A percentile compares a stretch with the other conserved stretches of the same genome.
These are phyloP conservation scores for Aspergillus persii DNA, from an alignment of 2,329 filamentous ascomycete species.

Conservation along the genomic window DNA sequence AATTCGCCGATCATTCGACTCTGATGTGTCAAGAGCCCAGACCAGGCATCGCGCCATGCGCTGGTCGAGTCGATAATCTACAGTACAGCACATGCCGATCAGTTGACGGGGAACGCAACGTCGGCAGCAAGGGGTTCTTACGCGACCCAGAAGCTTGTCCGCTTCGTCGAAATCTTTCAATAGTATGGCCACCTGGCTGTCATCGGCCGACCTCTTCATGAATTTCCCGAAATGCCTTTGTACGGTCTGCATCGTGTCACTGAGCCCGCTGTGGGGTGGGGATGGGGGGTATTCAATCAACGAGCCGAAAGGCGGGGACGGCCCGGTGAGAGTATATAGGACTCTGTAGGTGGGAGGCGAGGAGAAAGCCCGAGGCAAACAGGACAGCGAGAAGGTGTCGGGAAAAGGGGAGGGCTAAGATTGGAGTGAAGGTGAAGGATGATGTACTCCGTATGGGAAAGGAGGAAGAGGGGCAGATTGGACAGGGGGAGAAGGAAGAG, in stretches of 20 bases:
- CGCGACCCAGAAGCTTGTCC: conserved; percentile 70
- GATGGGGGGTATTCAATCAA: background rate
- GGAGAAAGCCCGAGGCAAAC: background rate
- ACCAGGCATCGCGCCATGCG: conserved; percentile 77
- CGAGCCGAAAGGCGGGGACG: background rate
- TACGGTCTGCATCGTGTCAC: conserved; percentile 48
- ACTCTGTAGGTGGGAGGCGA: background rate
- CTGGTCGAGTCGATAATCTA: conserved; percentile 74
- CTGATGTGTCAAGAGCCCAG: conserved; percentile 67
- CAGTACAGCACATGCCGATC: conserved; percentile 34
- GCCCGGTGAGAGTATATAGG: background rate
- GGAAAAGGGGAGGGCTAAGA: background rate
- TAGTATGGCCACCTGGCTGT: conserved; percentile 71
- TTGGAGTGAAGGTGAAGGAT: background rate
- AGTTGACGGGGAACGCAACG: conserved; percentile 2
- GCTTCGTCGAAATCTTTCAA: conserved; percentile 79
- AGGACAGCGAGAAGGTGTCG: background rate
- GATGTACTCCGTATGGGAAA: background rate
- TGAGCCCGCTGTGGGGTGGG: conserved; percentile 1
- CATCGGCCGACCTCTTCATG: conserved; percentile 68
- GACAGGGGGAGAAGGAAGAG: background rate
- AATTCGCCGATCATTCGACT: conserved; percentile 65
- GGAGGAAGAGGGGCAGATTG: background rate
- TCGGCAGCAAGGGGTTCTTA: conserved; percentile 34
- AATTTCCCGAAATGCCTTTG: conserved; percentile 73